Conservation (phyloP, 1,139 yeast species). For the Scheffersomyces cryptocercus region DNA sequence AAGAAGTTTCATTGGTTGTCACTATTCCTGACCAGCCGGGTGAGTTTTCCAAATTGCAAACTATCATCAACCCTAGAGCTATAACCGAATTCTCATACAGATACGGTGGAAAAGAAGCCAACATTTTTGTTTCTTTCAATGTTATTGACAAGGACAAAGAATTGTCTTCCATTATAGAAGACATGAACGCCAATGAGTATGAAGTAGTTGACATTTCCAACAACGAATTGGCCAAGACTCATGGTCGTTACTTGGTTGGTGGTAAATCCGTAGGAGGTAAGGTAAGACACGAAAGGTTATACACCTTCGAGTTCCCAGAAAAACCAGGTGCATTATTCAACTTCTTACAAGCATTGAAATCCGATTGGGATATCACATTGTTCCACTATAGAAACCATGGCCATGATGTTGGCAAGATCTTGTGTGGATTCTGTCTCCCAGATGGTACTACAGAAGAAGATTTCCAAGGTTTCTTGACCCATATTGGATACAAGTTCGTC, state of each 20-base stretch:
- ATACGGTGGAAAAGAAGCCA: slow-evolving; percentile 62
- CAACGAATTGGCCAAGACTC: slow-evolving; percentile 93
- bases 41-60: slow-evolving; percentile 75
- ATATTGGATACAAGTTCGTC: slow-evolving; percentile 71
- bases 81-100: slow-evolving; percentile 95
- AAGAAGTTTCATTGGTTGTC: slow-evolving; percentile 87
- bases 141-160: slow-evolving; percentile 72
- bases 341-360: slow-evolving; percentile 69
- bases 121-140: slow-evolving; percentile 83
- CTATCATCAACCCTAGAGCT: slow-evolving; percentile 77
- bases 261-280: slow-evolving; percentile 62
- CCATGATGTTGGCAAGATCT: slow-evolving; percentile 86
- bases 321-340: slow-evolving; percentile 90
- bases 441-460: slow-evolving; percentile 59
- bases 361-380: slow-evolving; percentile 87
- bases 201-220: slow-evolving; percentile 83
- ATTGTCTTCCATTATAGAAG: slow-evolving; percentile 38
- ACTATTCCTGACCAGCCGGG: slow-evolving; percentile 94
- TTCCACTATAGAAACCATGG: slow-evolving; percentile 98
- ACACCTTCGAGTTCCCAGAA: slow-evolving; percentile 93
- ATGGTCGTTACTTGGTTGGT: slow-evolving; percentile 94
- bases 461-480: slow-evolving; percentile 67
- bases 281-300: slow-evolving; percentile 71
- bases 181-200: slow-evolving; percentile 47
- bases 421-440: slow-evolving; percentile 89